Conservation (phyloP, 2,329 filamentous ascomycete genomes). For the Fusarium albidum region DNA sequence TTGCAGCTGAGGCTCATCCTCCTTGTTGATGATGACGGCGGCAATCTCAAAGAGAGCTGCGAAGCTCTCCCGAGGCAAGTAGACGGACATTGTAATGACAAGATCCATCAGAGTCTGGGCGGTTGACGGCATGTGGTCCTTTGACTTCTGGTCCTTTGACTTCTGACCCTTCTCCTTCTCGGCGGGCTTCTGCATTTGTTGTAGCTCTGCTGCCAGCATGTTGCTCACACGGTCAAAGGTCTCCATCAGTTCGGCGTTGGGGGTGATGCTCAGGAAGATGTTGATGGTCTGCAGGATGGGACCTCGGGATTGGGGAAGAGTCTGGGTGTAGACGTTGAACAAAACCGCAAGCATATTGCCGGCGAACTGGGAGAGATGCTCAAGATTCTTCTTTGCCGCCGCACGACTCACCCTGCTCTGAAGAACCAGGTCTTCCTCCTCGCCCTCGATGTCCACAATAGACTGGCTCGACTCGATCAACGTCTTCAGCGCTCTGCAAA, state of each 20-base stretch:
- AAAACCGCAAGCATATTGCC: constrained; percentile 92
- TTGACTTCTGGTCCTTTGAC: constrained; percentile 65
- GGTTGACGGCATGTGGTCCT: constrained; percentile 85
- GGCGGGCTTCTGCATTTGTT: constrained; percentile 56
- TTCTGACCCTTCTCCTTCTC: constrained; percentile 71
- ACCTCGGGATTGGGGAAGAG: constrained; percentile 88
- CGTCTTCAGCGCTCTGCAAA: constrained; percentile 86
- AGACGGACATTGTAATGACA: constrained; percentile 93
- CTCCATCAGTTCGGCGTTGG: constrained; percentile 78
- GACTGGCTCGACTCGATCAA: constrained; percentile 92
- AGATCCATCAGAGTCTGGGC: constrained; percentile 96
- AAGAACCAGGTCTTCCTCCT: constrained; percentile 76
- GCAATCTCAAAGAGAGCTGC: constrained; percentile 86
- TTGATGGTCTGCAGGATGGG: constrained; percentile 96
- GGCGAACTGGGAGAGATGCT: constrained; percentile 80
- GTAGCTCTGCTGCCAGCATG: constrained; percentile 79
- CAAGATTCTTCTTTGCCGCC: constrained; percentile 79
- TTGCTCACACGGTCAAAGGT: constrained; percentile 88
- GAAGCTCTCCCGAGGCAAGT: constrained; percentile 89
- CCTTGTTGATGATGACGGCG: constrained; percentile 79
- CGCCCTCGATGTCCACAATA: constrained; percentile 73
- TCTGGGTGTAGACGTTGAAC: constrained; percentile 99
- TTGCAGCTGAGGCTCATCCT: constrained; percentile 89
- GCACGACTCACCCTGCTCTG: constrained; percentile 81
- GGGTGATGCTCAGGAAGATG: constrained; percentile 88